Evolutionary conservation across 257 asterid species (phyloP).

Genomic region (Lithospermum erythrorhizon): DNA sequence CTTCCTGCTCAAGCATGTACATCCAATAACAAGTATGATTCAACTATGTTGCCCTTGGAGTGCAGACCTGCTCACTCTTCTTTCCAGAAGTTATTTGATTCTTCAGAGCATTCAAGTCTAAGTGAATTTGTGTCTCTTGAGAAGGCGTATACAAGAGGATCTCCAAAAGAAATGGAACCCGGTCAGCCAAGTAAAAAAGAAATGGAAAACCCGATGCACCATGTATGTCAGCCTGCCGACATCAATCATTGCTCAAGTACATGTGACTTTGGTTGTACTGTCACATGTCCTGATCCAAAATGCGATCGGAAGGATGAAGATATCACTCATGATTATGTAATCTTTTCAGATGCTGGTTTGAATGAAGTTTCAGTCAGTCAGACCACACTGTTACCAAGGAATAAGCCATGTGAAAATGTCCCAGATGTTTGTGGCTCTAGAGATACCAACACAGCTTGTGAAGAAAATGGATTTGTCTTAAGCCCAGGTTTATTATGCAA

Average conservation of each 20-base stretch:
- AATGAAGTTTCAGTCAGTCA: conserved; percentile 13
- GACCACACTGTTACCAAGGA: conserved; percentile 10
- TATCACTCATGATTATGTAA: conserved; percentile 12
- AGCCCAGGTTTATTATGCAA: conserved; percentile 14
- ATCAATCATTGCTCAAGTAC: conserved; percentile 14
- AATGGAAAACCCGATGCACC: conserved; percentile 4
- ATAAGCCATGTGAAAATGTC: conserved; percentile 10
- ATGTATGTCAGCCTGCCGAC: neutral
- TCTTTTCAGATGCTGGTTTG: conserved; percentile 21
- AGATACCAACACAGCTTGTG: conserved; percentile 17
- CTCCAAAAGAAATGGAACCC: conserved; percentile 17
- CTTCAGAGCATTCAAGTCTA: conserved; percentile 14
- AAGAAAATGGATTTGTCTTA: conserved; percentile 13
- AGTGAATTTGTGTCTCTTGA: conserved; percentile 10
- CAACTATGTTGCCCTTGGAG: conserved; percentile 14
- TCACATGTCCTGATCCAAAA: conserved; percentile 21
- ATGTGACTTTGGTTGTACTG: conserved; percentile 11
- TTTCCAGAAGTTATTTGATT: conserved; percentile 8
- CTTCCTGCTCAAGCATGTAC: conserved; percentile 13
- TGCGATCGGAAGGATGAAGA: conserved; percentile 19
- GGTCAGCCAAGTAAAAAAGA: conserved; percentile 20
- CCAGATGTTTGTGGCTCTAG: conserved; percentile 21
- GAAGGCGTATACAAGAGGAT: conserved; percentile 11
- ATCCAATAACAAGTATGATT: conserved; percentile 12
- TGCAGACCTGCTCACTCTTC: conserved; percentile 11